Evolutionary conservation across 1,284 basidiomycete genomes (phyloP).

Genomic region (Cystobasidiaceae sp.): DNA sequence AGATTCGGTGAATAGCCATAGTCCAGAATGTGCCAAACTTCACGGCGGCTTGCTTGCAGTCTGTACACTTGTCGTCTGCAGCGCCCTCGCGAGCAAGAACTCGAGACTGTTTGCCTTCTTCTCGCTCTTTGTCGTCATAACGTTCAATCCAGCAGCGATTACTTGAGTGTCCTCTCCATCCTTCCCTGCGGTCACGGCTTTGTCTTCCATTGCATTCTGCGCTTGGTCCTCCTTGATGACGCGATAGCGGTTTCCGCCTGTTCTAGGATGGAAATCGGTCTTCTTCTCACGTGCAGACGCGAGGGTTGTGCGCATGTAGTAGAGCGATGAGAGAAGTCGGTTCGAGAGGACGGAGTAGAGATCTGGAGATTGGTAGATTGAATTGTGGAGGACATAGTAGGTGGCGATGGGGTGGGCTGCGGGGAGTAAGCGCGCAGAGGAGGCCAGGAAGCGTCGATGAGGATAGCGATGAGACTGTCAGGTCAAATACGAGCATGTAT

Average conservation of each 20-base stretch:
- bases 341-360: conserved; percentile 73
- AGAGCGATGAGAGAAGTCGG: conserved; percentile 52
- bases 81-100: conserved; percentile 20
- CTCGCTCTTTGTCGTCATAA: background rate
- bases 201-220: background rate
- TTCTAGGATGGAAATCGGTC: conserved; percentile 24
- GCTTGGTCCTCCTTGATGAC: conserved; percentile 14
- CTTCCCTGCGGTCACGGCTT: background rate
- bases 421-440: no score
- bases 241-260: conserved; percentile 29
- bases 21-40: no score
- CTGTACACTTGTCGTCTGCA: conserved; percentile 20
- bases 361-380: conserved; percentile 78
- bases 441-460: no score
- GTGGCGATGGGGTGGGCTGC: conserved; percentile 69
- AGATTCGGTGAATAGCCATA: background rate
- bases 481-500: no score
- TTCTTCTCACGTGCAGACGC: conserved; percentile 16
- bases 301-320: conserved; percentile 22
- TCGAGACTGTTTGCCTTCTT: conserved; percentile 2
- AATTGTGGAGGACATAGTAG: conserved; percentile 76
- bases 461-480: no score
- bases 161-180: background rate
- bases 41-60: background rate
- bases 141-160: background rate